Base-by-base conservation (phyloP, 768 basidiomycete species). In the Amanita exitialis region DNA sequence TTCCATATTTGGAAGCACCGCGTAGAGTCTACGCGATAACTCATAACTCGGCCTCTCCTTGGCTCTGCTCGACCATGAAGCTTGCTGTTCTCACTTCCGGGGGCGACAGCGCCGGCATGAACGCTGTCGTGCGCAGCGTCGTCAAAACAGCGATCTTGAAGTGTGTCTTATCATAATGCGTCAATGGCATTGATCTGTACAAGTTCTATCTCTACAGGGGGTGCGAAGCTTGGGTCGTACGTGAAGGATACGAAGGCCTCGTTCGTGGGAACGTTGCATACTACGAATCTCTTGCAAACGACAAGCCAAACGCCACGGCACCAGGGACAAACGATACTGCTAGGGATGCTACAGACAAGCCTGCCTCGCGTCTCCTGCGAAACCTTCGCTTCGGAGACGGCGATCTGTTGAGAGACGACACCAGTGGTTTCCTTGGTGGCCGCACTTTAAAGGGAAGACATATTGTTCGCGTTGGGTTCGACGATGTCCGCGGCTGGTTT, bases 61-160 rank as follows among this genome's bases (percentile, higher is more conserved):
- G 38, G 35, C 52, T 52, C 45, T 34, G 20, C 38, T 18, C 18
- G 36, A 62, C 50, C 28, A 90, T 93, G 82, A 93, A 91, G 73
- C 78, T 96, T 63, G 95, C 94, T 0, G 86, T 95, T 45, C 79
- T 98, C 56, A 99, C 96, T 1, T 90, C 86, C 2, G 96, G 95
- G 42, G 95, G 96, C 62, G 96, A 99, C 74, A 91, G 89, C 69
- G 94, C 96, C 47, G 96, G 96, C 61, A 91, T 93, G 90, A 94
- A 95, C 63, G 91, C 92, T 28, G 90, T 83, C 50, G 95, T 99
- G 47, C 88, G 96, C 58, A 78, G 93, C 0, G 85, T 93, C 42
- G 95, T 98, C 56, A 92, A 92, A 69, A 82, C 82, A 57, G 92
- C 86, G 30, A 96, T 99, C 57, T 74, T 92, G 55, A 85, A 86